Base-by-base conservation (phyloP, 306 rosid species). In the Pueraria montana region DNA sequence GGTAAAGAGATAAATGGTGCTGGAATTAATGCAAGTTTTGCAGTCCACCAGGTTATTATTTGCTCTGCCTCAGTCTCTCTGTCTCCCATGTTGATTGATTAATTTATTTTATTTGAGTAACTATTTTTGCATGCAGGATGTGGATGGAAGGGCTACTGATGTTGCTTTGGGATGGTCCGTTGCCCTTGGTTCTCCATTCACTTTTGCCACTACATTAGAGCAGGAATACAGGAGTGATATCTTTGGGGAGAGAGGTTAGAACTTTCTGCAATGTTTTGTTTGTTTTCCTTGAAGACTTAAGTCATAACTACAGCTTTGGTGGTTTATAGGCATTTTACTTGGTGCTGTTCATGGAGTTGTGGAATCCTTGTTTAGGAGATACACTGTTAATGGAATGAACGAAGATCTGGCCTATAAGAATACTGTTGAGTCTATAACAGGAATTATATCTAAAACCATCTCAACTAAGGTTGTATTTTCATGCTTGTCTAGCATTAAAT, bases 291-390 rank as follows among this genome's bases (percentile, higher is more conserved):
- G 9, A 77, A 53, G 12, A 48, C 36, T 10, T 52, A 36, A 79
- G 16, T 68, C n/a, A 23, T 74, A 68, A 91, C 74, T 48, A 14
- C 43, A 78, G 55, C 16, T 77, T 84, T 69, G 82, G 8, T 81
- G 86, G 30, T 16, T 38, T 48, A 53, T 72, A 96, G 99, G 99
- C 78, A 96, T 96, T 88, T 88, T 96, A 70, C 98, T 96, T 64
- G 99, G 99, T 71, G 99, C 99, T 74, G 98, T 96, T 67, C 99
- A 96, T 85, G 99, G 99, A 64, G 63, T 91, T 82, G 99, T 96
- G 87, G 99, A 96, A 79, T 91, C 94, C 85, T 87, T 96, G 80
- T 96, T 96, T 82, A 94, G 98, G 86, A 89, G 97, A 81, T 96
- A 88, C 90, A 96, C 97, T 18, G 97, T 92, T 46, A 87, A 91